phyloP scores from a whole-genome alignment of 495 filamentous ascomycete species.

The Penicillium bialowiezense region DNA sequence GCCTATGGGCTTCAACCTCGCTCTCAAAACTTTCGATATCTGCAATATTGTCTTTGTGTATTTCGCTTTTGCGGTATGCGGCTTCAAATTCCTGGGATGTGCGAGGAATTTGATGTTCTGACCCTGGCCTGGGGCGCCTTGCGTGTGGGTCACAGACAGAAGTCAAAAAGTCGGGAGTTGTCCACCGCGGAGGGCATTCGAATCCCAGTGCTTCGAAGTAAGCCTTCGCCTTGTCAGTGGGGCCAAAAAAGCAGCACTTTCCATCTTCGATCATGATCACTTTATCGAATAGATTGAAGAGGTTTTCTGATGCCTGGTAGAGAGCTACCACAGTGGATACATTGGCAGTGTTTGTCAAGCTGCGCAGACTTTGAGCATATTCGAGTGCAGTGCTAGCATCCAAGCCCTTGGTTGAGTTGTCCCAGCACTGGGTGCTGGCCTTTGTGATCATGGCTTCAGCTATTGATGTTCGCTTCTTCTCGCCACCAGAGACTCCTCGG shows the following conservation, averaged over 20 bases:
- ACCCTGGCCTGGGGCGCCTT: conserved; percentile 55
- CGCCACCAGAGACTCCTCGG: conserved; percentile 68
- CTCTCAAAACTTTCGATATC: conserved; percentile 53
- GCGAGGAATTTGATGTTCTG: conserved; percentile 58
- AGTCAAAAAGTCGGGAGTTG: conserved; percentile 67
- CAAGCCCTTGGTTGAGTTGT: conserved; percentile 66
- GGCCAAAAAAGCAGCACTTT: conserved; percentile 62
- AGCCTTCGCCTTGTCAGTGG: conserved; percentile 49
- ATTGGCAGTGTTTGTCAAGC: conserved; percentile 59
- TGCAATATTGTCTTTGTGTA: conserved; percentile 26
- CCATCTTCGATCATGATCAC: conserved; percentile 68
- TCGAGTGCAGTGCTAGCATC: conserved; percentile 66
- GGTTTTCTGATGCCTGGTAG: conserved; percentile 68
- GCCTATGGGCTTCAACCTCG: conserved; percentile 42
- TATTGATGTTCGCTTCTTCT: conserved; percentile 71
- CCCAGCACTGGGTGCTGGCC: conserved; percentile 64
- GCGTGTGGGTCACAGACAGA: conserved; percentile 64
- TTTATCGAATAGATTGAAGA: conserved; percentile 71
- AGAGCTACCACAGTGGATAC: conserved; percentile 62
- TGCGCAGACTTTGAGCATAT: conserved; percentile 61
- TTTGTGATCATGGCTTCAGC: conserved; percentile 67
- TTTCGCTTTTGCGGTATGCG: conserved; percentile 49
- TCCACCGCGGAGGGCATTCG: conserved; percentile 57
- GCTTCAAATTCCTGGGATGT: conserved; percentile 56
- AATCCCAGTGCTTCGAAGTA: conserved; percentile 68